Conservation (phyloP, 371 early-diverging fungal species). For the Mucor sp. region DNA sequence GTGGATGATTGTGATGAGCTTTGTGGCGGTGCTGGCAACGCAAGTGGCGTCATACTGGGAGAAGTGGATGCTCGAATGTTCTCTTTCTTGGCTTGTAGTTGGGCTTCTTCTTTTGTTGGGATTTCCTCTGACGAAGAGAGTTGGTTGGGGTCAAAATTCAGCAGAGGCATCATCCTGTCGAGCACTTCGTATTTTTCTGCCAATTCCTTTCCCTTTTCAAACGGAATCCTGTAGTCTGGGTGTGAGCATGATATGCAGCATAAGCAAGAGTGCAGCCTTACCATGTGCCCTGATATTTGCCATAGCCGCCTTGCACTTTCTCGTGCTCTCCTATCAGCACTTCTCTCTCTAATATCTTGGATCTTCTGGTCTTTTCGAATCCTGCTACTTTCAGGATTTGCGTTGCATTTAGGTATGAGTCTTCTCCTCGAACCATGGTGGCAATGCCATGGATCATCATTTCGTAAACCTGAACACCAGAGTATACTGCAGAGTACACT, state of each 20-base stretch:
- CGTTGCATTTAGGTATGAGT: conserved; percentile 95
- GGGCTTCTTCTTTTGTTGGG: conserved; percentile 44
- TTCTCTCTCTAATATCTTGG: conserved; percentile 91
- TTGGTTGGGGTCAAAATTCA: conserved; percentile 63
- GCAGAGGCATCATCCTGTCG: conserved; percentile 61
- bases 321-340: conserved; percentile 85
- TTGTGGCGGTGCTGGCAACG: background rate
- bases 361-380: conserved; percentile 89
- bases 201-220: conserved; percentile 70
- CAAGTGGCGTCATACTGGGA: background rate
- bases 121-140: conserved; percentile 20
- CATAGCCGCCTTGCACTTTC: conserved; percentile 98
- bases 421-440: conserved; percentile 88
- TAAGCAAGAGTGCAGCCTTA: conserved; percentile 25
- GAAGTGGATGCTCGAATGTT: background rate
- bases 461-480: conserved; percentile 85
- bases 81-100: background rate
- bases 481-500: conserved; percentile 76
- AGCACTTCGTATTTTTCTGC: conserved; percentile 75
- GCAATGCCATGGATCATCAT: conserved; percentile 83
- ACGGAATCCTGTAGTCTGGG: conserved; percentile 70
- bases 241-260: background rate
- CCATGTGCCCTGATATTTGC: conserved; percentile 96
- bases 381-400: conserved; percentile 96
- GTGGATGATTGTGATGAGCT: conserved; percentile 5